Percentiles rank a stretch among this genome's conserved stretches.
Evolutionary conservation across 169 alveolate species (phyloP).

Genomic region (Amoebophrya sp.): DNA sequence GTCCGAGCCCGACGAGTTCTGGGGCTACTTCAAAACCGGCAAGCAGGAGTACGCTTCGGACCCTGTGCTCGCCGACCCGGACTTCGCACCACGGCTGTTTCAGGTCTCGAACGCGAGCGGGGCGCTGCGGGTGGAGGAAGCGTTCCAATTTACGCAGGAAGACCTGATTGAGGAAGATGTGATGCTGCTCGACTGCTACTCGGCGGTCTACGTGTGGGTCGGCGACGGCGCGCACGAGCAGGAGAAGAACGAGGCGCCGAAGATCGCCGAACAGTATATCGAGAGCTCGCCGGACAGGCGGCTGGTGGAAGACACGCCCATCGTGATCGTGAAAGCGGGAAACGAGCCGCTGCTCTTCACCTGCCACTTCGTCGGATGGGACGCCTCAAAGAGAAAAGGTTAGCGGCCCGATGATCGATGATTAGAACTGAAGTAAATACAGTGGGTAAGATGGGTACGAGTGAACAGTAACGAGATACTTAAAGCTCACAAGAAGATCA

Average conservation of each 20-base stretch:
- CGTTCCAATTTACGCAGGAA: not conserved
- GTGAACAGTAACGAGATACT: too few relatives aligned
- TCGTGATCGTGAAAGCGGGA: not conserved
- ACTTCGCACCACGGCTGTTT: not conserved
- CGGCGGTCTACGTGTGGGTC: not conserved
- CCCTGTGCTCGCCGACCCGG: not conserved
- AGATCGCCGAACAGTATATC: not conserved
- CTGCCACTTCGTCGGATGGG: slow-evolving; percentile 1
- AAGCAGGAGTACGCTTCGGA: not conserved
- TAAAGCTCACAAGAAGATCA: too few relatives aligned
- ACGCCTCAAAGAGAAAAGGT: too few relatives aligned
- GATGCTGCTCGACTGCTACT: not conserved
- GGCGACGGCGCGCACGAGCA: not conserved
- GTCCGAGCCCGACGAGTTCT: not conserved
- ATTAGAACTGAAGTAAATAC: too few relatives aligned
- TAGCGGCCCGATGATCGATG: too few relatives aligned
- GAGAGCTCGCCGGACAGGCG: not conserved
- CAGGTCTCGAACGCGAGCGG: not conserved
- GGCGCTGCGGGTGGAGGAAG: not conserved
- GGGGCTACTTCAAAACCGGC: not conserved
- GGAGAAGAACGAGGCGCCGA: not conserved
- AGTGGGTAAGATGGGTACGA: too few relatives aligned
- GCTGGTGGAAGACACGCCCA: not conserved
- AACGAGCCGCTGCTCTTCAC: not conserved
- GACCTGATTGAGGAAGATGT: not conserved